Conservation (phyloP, 2,329 filamentous ascomycete species). For the Fusarium sp. region DNA sequence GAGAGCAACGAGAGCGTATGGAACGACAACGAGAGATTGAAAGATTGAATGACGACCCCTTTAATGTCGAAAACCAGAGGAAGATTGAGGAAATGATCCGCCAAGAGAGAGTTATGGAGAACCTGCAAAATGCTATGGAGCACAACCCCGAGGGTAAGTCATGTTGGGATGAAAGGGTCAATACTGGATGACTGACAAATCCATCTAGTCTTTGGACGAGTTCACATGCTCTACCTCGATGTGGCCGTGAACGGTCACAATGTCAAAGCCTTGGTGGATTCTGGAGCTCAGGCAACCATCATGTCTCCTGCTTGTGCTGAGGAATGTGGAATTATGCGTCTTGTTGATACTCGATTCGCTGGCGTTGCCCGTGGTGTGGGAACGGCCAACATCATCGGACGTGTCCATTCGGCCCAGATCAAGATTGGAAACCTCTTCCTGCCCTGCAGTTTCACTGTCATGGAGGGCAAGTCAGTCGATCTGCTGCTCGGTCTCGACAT, state of each 20-base stretch:
- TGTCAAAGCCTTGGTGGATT: constrained; percentile 97
- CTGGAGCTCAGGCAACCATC: constrained; percentile 96
- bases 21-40: constrained; percentile 87
- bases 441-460: constrained; percentile 97
- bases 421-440: constrained; percentile 90
- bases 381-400: constrained; percentile 92
- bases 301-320: constrained; percentile 97
- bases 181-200: constrained; percentile 12
- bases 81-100: constrained; percentile 98
- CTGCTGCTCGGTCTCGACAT: constrained; percentile 94
- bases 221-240: constrained; percentile 96
- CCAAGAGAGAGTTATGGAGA: constrained; percentile 93
- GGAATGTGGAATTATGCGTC: constrained; percentile 92
- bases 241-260: constrained; percentile 94
- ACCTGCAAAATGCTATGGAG: constrained; percentile 95
- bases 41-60: constrained; percentile 90
- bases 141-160: constrained; percentile 91
- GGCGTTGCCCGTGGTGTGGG: constrained; percentile 94
- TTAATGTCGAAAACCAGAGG: constrained; percentile 90
- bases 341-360: constrained; percentile 92
- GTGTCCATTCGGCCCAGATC: constrained; percentile 95
- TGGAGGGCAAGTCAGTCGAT: constrained; percentile 98
- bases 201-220: constrained; percentile 84
- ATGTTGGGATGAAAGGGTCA: neutral
- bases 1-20: constrained; percentile 77